Base-by-base conservation (phyloP, 2,329 filamentous ascomycete genomes). In the Alternaria angustiovoidea region DNA sequence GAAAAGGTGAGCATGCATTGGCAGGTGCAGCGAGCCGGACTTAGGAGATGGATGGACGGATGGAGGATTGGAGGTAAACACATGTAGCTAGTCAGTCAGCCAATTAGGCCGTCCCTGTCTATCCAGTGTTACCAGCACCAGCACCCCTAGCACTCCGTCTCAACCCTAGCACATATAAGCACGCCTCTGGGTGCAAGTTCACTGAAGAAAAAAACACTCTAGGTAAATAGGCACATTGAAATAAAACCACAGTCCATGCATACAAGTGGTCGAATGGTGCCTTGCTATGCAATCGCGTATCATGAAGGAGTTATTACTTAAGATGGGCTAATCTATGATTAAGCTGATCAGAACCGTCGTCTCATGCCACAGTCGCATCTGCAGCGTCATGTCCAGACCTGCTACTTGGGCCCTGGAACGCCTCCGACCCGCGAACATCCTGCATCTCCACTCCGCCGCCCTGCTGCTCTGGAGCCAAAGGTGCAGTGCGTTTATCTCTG, bases 361-460 rank as follows among this genome's bases (percentile, higher is more conserved):
- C 48, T 59, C 68, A 68, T 36, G 57, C 55, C 44, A 61, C 53
- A 57, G 59, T 57, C 34, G 52, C 30, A 30, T 59, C 64, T 48
- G 56, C 49, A 34, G 59, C 57, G 32, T 69, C 65, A 41, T 64
- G 63, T 46, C 52, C 61, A 52, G 60, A 58, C 57, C 72, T 69
- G 47, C 63, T 60, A 12, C 53, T 59, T 16, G 77, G 77, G 18
- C 77, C 78, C 62, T 80, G 72, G 47, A 79, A 80, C 26, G 70
- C 71, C 22, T 65, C 67, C 28, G 68, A 64, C 30, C 64, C 60
- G 32, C 66, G 57, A 28, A 76, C 73, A 61, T 81, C 77, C 59
- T 92, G 88, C 89, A 96, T 90, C 78, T 96, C 92, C 72, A 94
- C 83, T 65, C 83, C 74, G 75, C 82, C 81, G 70, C 83, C 79